Evolutionary conservation across 108 stramenopile genomes (phyloP).

Genomic region (Mediolabrus comicus): DNA sequence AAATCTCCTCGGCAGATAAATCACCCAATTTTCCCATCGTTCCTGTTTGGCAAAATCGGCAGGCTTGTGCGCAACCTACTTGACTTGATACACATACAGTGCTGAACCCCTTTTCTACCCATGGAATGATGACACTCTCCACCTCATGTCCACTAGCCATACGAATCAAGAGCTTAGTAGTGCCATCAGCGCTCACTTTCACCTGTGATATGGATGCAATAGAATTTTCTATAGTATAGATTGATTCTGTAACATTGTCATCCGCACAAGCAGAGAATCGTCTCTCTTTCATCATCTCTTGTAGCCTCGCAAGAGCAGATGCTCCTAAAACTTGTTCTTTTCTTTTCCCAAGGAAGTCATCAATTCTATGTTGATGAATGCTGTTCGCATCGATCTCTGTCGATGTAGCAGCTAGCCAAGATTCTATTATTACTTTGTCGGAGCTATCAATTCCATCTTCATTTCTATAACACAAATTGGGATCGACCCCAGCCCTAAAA

Average conservation of each 20-base stretch:
- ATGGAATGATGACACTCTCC: conserved; percentile 85
- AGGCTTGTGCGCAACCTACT: conserved; percentile 90
- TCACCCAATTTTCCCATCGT: conserved; percentile 76
- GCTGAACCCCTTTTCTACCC: conserved; percentile 55
- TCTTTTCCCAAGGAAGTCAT: conserved; percentile 4
- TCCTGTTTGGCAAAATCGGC: conserved; percentile 80
- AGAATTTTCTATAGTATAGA: conserved; percentile 30
- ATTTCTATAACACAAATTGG: conserved; percentile 46
- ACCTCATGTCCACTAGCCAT: conserved; percentile 61
- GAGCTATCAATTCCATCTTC: background rate
- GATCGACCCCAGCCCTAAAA: conserved; percentile 56
- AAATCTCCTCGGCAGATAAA: conserved; percentile 73
- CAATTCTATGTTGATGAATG: background rate
- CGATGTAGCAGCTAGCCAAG: conserved; percentile 22
- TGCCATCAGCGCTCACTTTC: conserved; percentile 52
- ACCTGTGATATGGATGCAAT: conserved; percentile 41
- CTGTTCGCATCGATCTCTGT: background rate
- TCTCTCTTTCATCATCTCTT: conserved; percentile 2
- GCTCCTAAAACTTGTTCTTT: conserved; percentile 8
- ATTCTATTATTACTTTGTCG: conserved; percentile 14
- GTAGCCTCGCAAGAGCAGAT: conserved; percentile 14
- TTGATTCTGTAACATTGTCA: conserved; percentile 13
- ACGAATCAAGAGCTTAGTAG: conserved; percentile 69
- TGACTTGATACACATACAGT: conserved; percentile 74
- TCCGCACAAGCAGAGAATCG: conserved; percentile 5